A percentile compares a stretch with the other conserved stretches of the same genome.
phyloP scores from a whole-genome alignment of 192 early-diverging fungal species.

The Funneliformis geosporum region DNA sequence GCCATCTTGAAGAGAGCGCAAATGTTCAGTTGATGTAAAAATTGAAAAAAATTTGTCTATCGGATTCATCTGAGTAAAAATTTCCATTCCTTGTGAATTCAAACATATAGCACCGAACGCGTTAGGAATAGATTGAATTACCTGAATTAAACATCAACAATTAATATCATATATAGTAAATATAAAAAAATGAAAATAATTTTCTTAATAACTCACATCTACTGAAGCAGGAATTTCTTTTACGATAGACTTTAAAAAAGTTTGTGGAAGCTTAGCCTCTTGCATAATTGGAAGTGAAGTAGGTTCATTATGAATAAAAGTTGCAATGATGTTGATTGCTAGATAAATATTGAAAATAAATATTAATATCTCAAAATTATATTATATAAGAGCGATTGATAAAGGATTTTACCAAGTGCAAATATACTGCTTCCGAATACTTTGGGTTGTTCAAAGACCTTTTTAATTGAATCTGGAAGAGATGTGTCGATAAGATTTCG shows the following conservation, averaged over 20 bases:
- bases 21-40: conserved; percentile 76
- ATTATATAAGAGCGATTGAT: not conserved
- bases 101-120: conserved; percentile 96
- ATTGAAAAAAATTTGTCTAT: conserved; percentile 72
- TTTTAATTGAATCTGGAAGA: conserved; percentile 72
- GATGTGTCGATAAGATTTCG: conserved; percentile 92
- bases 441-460: conserved; percentile 71
- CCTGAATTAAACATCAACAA: conserved; percentile 33
- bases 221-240: conserved; percentile 75
- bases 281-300: conserved; percentile 93
- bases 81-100: conserved; percentile 84
- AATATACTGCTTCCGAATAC: conserved; percentile 83
- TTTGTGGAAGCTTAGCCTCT: conserved; percentile 84
- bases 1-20: conserved; percentile 75
- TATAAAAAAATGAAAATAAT: not conserved
- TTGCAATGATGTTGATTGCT: conserved; percentile 91
- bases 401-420: conserved; percentile 60
- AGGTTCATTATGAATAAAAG: conserved; percentile 98
- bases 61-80: conserved; percentile 71
- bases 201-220: conserved; percentile 60
- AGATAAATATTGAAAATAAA: conserved; percentile 38
- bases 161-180: not conserved
- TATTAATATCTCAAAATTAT: not conserved
- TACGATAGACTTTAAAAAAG: conserved; percentile 71
- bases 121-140: conserved; percentile 77